phyloP scores from a whole-genome alignment of 202 grass and related monocot species.

The Saccharum hybrid region DNA sequence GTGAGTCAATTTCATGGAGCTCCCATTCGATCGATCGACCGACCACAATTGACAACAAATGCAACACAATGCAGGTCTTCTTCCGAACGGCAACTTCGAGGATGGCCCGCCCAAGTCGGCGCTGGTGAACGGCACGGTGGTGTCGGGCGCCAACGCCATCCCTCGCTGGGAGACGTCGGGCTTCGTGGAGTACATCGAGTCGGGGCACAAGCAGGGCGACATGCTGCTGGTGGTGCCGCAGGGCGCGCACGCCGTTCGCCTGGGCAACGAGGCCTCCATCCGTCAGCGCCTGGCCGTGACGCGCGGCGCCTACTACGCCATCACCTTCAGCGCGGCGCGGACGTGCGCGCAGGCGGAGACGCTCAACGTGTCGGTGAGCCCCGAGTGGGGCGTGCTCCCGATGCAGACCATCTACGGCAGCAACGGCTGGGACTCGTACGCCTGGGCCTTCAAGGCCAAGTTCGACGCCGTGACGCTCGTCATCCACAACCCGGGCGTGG shows the following conservation, averaged over 20 bases:
- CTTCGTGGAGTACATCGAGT: slow-evolving; percentile 96
- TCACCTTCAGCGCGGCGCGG: slow-evolving; percentile 92
- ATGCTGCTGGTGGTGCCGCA: slow-evolving; percentile 95
- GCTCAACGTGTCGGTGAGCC: slow-evolving; percentile 85
- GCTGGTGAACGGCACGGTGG: slow-evolving; percentile 74
- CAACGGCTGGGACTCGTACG: slow-evolving; percentile 94
- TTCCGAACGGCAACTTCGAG: slow-evolving; percentile 97
- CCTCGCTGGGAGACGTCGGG: slow-evolving; percentile 82
- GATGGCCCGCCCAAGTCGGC: slow-evolving; percentile 56
- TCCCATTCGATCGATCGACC: no score
- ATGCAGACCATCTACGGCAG: slow-evolving; percentile 98
- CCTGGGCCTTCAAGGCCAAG: slow-evolving; percentile 88
- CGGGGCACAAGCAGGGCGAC: slow-evolving; percentile 95
- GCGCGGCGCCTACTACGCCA: slow-evolving; percentile 68
- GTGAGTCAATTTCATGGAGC: no score
- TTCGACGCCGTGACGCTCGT: slow-evolving; percentile 57
- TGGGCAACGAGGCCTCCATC: slow-evolving; percentile 93
- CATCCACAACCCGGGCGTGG: slow-evolving; percentile 86
- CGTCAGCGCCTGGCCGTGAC: slow-evolving; percentile 64
- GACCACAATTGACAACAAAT: not conserved
- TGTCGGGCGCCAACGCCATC: slow-evolving; percentile 55
- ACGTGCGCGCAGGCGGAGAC: slow-evolving; percentile 89
- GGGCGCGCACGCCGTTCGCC: slow-evolving; percentile 80
- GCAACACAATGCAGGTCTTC: slow-evolving; percentile 47
- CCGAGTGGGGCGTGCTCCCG: slow-evolving; percentile 82